These are phyloP conservation scores for Xylariales sp. DNA, from an alignment of 2,329 filamentous ascomycete genomes.

Conservation along the genomic window DNA sequence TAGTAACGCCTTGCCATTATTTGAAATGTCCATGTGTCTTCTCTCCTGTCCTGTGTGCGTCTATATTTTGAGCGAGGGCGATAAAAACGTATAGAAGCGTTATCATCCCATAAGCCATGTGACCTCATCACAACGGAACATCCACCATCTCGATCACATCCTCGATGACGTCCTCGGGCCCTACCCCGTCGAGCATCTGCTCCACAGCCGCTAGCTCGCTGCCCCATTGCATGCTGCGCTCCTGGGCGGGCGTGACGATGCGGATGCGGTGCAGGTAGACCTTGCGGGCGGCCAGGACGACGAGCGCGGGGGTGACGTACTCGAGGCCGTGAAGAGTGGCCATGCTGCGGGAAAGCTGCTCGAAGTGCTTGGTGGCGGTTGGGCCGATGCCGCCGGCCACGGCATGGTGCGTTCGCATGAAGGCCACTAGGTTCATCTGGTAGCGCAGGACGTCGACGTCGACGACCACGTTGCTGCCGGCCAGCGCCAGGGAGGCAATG, in stretches of 20 bases:
- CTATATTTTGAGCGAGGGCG: too few species aligned
- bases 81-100: too few species aligned
- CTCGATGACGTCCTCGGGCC: slow-evolving; percentile 60
- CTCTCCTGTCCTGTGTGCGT: too few species aligned
- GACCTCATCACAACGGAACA: slow-evolving; percentile 40
- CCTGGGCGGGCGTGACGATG: slow-evolving; percentile 64
- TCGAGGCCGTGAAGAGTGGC: slow-evolving; percentile 76
- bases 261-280: slow-evolving; percentile 81
- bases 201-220: slow-evolving; percentile 70
- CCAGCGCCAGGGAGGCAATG: slow-evolving; percentile 56
- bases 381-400: slow-evolving; percentile 74
- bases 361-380: slow-evolving; percentile 72
- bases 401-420: slow-evolving; percentile 82
- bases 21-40: too few species aligned
- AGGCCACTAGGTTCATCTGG: slow-evolving; percentile 81
- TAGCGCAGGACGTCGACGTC: slow-evolving; percentile 79
- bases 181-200: slow-evolving; percentile 57
- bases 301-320: slow-evolving; percentile 79
- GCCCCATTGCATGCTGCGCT: slow-evolving; percentile 91
- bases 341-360: slow-evolving; percentile 64
- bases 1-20: too few species aligned
- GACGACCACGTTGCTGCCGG: slow-evolving; percentile 55
- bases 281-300: slow-evolving; percentile 78
- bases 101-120: too few species aligned
- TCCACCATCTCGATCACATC: slow-evolving; percentile 56